Conservation (phyloP, 345 rosid species). For the Cochlearia excelsa region DNA sequence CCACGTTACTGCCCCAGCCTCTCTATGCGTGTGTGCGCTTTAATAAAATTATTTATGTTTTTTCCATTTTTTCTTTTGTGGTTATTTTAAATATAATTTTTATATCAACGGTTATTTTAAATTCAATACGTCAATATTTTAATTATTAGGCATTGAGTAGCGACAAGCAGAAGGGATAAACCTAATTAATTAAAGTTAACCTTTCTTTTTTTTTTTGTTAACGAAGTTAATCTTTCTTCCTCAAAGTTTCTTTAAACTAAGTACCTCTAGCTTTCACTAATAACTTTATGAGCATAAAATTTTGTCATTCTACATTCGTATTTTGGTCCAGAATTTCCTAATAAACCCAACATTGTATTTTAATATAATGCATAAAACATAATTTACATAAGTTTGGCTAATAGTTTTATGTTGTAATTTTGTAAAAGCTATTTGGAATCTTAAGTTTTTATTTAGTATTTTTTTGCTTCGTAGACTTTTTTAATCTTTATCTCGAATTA, state of each 20-base stretch:
- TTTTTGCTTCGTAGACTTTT: conserved; percentile 1
- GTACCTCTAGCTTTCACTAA: neutral
- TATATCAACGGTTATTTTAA: neutral
- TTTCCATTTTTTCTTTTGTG: neutral
- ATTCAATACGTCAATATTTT: neutral
- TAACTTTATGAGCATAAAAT: conserved; percentile 1
- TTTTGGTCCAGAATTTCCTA: neutral
- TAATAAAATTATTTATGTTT: too few relatives aligned
- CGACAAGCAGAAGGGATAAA: conserved; percentile 30
- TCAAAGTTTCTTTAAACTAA: conserved; percentile 14
- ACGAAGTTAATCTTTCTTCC: conserved; percentile 9
- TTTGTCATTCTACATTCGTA: conserved; percentile 35
- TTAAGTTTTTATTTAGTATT: neutral
- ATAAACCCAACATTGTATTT: neutral
- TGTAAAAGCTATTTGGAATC: conserved; percentile 29
- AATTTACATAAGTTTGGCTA: conserved; percentile 20
- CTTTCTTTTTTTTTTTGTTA: too few relatives aligned
- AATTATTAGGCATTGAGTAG: conserved; percentile 19
- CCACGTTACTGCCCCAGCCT: neutral
- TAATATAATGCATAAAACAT: conserved; percentile 28
- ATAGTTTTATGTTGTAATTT: conserved; percentile 19
- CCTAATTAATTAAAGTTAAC: neutral
- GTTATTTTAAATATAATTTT: too few relatives aligned
- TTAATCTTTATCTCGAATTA: neutral
- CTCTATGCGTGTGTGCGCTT: too few relatives aligned